These are phyloP conservation scores for Tetrapyrgos nigripes DNA, from an alignment of 1,284 basidiomycete species.

Conservation along the genomic window DNA sequence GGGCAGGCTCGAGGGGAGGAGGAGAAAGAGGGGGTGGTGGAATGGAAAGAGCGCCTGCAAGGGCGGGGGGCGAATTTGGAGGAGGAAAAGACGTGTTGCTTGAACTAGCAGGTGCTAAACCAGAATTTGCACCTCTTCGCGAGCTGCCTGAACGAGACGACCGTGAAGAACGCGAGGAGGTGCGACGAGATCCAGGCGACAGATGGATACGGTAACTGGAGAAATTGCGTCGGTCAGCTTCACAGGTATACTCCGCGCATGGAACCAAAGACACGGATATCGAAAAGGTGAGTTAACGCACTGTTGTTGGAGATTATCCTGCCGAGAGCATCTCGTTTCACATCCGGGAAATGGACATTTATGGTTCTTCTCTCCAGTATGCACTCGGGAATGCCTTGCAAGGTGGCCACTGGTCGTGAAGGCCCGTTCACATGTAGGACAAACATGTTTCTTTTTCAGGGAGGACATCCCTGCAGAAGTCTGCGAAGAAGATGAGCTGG, in stretches of 20 bases:
- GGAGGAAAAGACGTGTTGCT: conserved; percentile 21
- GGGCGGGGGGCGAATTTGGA: conserved; percentile 47
- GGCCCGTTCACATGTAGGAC: conserved; percentile 68
- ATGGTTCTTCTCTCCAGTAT: conserved; percentile 84
- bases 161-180: conserved; percentile 59
- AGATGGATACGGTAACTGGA: conserved; percentile 74
- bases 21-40: conserved; percentile 41
- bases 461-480: conserved; percentile 20
- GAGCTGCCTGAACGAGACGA: conserved; percentile 30
- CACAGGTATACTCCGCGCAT: too few species aligned
- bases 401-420: conserved; percentile 88
- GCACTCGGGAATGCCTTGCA: conserved; percentile 80
- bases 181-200: conserved; percentile 71
- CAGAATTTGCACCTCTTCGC: conserved; percentile 21
- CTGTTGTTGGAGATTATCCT: conserved; percentile 87
- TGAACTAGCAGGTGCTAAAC: not conserved
- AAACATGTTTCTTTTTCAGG: conserved; percentile 67
- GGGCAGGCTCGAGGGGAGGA: conserved; percentile 49
- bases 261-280: too few species aligned
- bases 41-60: conserved; percentile 42
- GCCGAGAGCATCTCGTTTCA: conserved; percentile 79
- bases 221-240: conserved; percentile 9
- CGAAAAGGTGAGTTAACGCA: conserved; percentile 50
- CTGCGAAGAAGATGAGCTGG: conserved; percentile 24
- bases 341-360: conserved; percentile 85